phyloP scores from a whole-genome alignment of 2,329 filamentous ascomycete species.

The Ilyonectria robusta region DNA sequence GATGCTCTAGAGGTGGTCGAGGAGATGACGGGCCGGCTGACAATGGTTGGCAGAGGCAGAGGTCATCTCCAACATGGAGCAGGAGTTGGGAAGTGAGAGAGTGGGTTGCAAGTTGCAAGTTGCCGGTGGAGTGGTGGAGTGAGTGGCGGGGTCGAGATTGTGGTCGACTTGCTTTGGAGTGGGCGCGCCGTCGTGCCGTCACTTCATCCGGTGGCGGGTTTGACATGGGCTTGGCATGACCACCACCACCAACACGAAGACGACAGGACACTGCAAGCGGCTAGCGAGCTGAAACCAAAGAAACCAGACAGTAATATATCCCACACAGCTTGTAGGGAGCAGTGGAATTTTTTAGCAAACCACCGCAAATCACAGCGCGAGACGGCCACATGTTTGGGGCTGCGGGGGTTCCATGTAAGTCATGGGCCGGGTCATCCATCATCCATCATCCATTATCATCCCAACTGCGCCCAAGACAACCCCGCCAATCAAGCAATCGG shows the following conservation, averaged over 20 bases:
- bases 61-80: slow-evolving; percentile 42
- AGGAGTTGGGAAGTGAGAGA: slow-evolving; percentile 13
- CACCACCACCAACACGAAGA: slow-evolving; percentile 9
- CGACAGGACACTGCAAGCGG: slow-evolving; percentile 20
- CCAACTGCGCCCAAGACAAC: neutral
- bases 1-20: slow-evolving; percentile 31
- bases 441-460: slow-evolving; percentile 11
- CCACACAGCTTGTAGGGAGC: neutral
- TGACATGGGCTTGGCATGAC: slow-evolving; percentile 38
- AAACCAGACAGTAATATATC: neutral
- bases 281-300: neutral
- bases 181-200: slow-evolving; percentile 34
- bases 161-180: slow-evolving; percentile 31
- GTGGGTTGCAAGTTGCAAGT: slow-evolving; percentile 27
- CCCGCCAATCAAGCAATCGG: neutral
- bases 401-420: slow-evolving; percentile 6
- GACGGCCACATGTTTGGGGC: neutral
- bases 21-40: slow-evolving; percentile 38
- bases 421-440: slow-evolving; percentile 11
- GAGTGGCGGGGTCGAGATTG: slow-evolving; percentile 45
- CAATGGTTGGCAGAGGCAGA: slow-evolving; percentile 38
- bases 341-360: neutral
- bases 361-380: neutral
- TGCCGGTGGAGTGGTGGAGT: slow-evolving; percentile 23
- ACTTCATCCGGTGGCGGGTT: slow-evolving; percentile 42